Base-by-base conservation (phyloP, 1,284 basidiomycete species). In the Ustanciosporium gigantosporum region DNA sequence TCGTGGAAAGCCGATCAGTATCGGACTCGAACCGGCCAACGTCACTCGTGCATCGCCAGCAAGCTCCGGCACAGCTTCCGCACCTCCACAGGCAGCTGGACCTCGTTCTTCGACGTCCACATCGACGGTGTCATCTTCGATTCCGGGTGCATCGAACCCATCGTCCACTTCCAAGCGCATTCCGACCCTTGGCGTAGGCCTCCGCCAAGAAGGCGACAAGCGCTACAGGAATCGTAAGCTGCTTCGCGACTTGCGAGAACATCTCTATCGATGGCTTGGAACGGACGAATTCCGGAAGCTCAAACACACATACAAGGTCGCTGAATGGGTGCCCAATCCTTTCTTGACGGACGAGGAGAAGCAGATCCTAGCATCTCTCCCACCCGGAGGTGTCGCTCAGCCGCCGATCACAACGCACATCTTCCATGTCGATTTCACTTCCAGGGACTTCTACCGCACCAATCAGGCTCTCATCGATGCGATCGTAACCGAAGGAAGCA, bases 261-360 rank as follows among this genome's bases (percentile, higher is more conserved):
- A 68, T 36, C 61, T 68, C 7, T 68, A 68, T 31, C 62, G 61
- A 20, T 68, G 57, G 61, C 56, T 68, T 0, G 61, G 61, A 13
- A 68, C 66, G 2, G 58, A 59, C 32, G 66, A 68, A 21, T 68
- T 68, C 50, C 41, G 66, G n/a, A 65, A 66, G 45, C 46, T 66
- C 19, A 46, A 42, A 34, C 48, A 50, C 16, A 66, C 64, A 17
- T 62, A 66, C 45, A 62, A 58, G 25, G 58, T 62, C 8, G 64
- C 58, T 20, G 64, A 66, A 24, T 66, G 64, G 64, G 64, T 66
- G 23, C 53, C 58, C 3, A 61, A 62, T 16, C 64, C 64, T 14
- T 34, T 50, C 22, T 37, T 66, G 32, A 52, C 58, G 2, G 57
- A 57, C 14, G 57, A 61, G 21, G 49, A 66, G 19, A 53, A 53